Percentiles rank a stretch among this genome's conserved stretches.
Conservation (phyloP, 2,329 filamentous ascomycete species). For the Cryphonectria carpinicola region DNA sequence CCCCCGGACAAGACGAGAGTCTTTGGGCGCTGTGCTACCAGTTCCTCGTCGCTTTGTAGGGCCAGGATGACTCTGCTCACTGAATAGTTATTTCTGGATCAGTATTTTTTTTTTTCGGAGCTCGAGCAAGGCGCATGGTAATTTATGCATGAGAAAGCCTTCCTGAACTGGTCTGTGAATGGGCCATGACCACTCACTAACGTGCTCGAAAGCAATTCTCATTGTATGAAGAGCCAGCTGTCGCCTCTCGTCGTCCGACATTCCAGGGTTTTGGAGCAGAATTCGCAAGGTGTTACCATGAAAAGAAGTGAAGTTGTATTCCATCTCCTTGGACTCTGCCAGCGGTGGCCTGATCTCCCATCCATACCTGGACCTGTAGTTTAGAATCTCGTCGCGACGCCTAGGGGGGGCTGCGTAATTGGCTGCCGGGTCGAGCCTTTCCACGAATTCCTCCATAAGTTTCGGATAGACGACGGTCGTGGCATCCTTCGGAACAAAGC, state of each 20-base stretch:
- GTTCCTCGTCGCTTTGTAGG: slow-evolving; percentile 45
- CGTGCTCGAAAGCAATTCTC: slow-evolving; percentile 84
- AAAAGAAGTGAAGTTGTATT: slow-evolving; percentile 77
- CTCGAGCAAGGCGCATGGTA: background rate
- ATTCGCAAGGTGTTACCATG: slow-evolving; percentile 60
- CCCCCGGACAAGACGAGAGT: slow-evolving; percentile 86
- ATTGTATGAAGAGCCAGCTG: slow-evolving; percentile 74
- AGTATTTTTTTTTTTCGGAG: background rate
- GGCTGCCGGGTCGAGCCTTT: slow-evolving; percentile 49
- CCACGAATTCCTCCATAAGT: slow-evolving; percentile 78
- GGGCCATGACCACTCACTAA: slow-evolving; percentile 45
- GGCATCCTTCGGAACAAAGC: slow-evolving; percentile 51
- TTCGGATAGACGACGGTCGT: slow-evolving; percentile 78
- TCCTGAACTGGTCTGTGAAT: background rate
- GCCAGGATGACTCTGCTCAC: slow-evolving; percentile 72
- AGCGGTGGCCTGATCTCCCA: slow-evolving; percentile 76
- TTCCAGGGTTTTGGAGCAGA: slow-evolving; percentile 29
- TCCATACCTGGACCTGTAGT: slow-evolving; percentile 42
- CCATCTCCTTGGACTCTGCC: slow-evolving; percentile 57
- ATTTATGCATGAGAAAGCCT: background rate
- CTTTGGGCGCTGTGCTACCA: slow-evolving; percentile 40
- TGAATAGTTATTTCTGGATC: background rate
- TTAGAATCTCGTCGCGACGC: slow-evolving; percentile 61
- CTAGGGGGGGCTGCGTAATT: slow-evolving; percentile 61
- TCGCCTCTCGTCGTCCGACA: slow-evolving; percentile 64